Percentiles rank a stretch among this genome's conserved stretches.
These are phyloP conservation scores for Brettanomyces bruxellensis DNA, from an alignment of 805 yeast species.

Conservation along the genomic window DNA sequence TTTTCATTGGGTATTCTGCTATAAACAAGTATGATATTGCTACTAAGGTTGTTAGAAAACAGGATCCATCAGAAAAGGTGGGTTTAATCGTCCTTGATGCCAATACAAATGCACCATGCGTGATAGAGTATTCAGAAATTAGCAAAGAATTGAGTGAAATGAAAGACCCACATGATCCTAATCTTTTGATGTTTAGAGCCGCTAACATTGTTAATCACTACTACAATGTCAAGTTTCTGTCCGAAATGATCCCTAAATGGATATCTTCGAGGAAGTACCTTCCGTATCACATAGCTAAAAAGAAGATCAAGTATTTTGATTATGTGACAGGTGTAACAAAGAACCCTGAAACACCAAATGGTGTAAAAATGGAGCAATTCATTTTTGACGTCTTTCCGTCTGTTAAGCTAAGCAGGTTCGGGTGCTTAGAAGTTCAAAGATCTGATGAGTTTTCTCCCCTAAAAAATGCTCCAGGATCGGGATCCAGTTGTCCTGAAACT, in stretches of 20 bases:
- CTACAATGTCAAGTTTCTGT: slow-evolving; percentile 72
- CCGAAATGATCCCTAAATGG: slow-evolving; percentile 58
- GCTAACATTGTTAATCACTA: slow-evolving; percentile 97
- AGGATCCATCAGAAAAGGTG: slow-evolving; percentile 79
- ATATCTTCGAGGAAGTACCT: slow-evolving; percentile 50
- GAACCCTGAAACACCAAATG: slow-evolving; percentile 75
- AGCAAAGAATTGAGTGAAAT: slow-evolving; percentile 57
- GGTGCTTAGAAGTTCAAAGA: slow-evolving; percentile 87
- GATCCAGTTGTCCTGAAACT: slow-evolving; percentile 77
- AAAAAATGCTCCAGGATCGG: slow-evolving; percentile 82
- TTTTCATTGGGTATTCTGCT: slow-evolving; percentile 78
- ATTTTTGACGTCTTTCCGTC: slow-evolving; percentile 92
- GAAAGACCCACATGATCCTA: slow-evolving; percentile 49
- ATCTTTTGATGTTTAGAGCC: slow-evolving; percentile 65
- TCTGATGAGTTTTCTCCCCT: slow-evolving; percentile 84
- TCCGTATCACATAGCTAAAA: slow-evolving; percentile 93
- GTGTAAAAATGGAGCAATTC: slow-evolving; percentile 91
- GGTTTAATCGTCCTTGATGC: slow-evolving; percentile 79
- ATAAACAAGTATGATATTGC: slow-evolving; percentile 62
- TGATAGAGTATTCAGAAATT: slow-evolving; percentile 92
- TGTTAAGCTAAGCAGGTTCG: slow-evolving; percentile 63
- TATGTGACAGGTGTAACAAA: slow-evolving; percentile 32
- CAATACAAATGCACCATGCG: slow-evolving; percentile 60
- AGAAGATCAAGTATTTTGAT: slow-evolving; percentile 61
- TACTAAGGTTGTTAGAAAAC: slow-evolving; percentile 91